Evolutionary conservation across 371 early-diverging fungal genomes (phyloP), one percentile per base, ranked within the genome.

Genomic region (Mortierella sp.): DNA sequence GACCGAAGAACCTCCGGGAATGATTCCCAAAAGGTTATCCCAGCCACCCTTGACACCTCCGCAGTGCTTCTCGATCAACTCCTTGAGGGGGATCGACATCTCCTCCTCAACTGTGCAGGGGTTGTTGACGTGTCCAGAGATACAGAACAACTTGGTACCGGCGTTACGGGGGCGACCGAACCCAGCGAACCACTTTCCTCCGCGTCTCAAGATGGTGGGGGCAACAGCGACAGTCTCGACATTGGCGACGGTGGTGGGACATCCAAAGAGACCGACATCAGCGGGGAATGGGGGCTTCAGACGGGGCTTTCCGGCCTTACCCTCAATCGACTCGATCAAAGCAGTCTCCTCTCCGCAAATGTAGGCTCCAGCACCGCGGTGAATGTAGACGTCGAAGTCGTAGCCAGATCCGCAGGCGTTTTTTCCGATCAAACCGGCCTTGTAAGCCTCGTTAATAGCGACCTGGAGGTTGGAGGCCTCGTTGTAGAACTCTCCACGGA

Each of bases 231-330:
- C 97, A 55, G 99, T 99, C 90, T 99, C 99, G 64, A 99, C 99
- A 83, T 99, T 99, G 55, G 98, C 95, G 54, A 98, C 99, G 37
- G 99, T 99, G 26, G 99, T 98, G 64, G 99, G 99, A 90, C 99
- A 99, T 28, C 99, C 99, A 84, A 99, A 99, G 64, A 99, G 91
- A 83, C 99, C 99, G 34, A 98, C 96, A 88, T 99, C 98, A 76
- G 99, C 99, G 54, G 99, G 99, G 95, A 99, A 99, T 76, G 99
- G 99, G 55, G 99, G 99, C 96, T 99, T 99, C 85, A 99, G 89
- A 83, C 99, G 93, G 40, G 99, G 99, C 93, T 99, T 99, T 55
- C 99, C 99, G 82, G 96, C 97, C 91, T 98, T 98, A 80, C 99
- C 99, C 88, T 99, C 99, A 73, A 99, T 93, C 55, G 97, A 96